Evolutionary conservation across 176 grass and related monocot species (phyloP), one percentile per base, ranked within the genome.

Genomic region (Miscanthus lutarioriparius): DNA sequence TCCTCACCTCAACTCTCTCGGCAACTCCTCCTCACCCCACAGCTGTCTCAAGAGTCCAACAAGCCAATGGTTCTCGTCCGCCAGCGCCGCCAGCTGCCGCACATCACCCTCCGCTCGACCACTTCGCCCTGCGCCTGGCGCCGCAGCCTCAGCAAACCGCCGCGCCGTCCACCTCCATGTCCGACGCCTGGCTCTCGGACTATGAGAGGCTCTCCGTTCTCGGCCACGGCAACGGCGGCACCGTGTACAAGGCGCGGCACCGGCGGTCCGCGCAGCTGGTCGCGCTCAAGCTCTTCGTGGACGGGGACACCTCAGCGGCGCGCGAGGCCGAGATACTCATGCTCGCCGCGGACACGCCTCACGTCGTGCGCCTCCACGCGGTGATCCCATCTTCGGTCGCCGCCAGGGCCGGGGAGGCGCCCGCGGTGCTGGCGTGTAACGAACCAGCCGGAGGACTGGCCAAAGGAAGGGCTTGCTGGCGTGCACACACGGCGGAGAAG

Each of bases 161-260:
- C 58, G 67, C 87, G 23, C 39, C 77, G 37, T 72, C 48, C 41
- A 13, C 41, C 20, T 58, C 53, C 43, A 67, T 61, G 20, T 20
- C 80, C 61, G 82, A 86, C 30, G 76, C 67, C 14, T 83, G 80
- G 69, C 84, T 93, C 62, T 85, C 94, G 11, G 94, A 97, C 77
- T 92, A 90, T 76, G 94, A 97, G 74, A 80, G 80, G 62, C 36
- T 97, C 76, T 89, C 87, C 10, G 92, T 94, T 4, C 94, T 97
- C 48, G 94, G 92, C 27, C 94, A 97, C 54, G 94, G 94, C 27
- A 97, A 97, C 81, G 94, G 91, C 47, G 94, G 94, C 36, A 97
- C 90, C 8, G 94, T 97, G 12, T 92, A 92, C 83, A 94, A 78
- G 80, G 94, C 87, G 65, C 87, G 89, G 35, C 92, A 94, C 85